A percentile compares a stretch with the other conserved stretches of the same genome.
Conservation (phyloP, 768 basidiomycete species). For the Hirschioporus abietinus region DNA sequence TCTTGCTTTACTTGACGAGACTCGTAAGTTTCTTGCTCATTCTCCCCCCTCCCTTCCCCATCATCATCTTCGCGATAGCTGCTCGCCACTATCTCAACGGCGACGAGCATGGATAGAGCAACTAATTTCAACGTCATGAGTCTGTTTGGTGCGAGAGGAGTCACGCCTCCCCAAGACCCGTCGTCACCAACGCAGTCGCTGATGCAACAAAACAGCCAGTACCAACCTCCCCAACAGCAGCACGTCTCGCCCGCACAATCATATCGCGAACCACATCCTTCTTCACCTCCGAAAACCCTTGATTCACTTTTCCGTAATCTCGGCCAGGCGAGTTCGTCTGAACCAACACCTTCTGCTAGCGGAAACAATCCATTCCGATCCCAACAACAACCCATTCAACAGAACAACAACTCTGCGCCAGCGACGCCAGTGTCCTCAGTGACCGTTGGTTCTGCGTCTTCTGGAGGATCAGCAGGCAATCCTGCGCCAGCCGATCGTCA, state of each 20-base stretch:
- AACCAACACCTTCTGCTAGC: slow-evolving; percentile 24
- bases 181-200: neutral
- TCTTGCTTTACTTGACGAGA: neutral
- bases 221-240: slow-evolving; percentile 17
- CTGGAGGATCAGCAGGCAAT: slow-evolving; percentile 31
- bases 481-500: slow-evolving; percentile 57
- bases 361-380: slow-evolving; percentile 23
- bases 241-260: slow-evolving; percentile 27
- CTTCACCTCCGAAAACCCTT: slow-evolving; percentile 52
- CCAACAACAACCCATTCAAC: slow-evolving; percentile 23
- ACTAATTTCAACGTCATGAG: slow-evolving; percentile 1
- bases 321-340: slow-evolving; percentile 32
- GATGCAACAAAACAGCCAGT: neutral
- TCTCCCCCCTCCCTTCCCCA: neutral
- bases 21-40: neutral
- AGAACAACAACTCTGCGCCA: slow-evolving; percentile 35
- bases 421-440: slow-evolving; percentile 37
- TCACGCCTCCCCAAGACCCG: slow-evolving; percentile 1
- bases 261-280: slow-evolving; percentile 32
- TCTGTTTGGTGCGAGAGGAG: neutral
- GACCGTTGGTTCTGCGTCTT: slow-evolving; percentile 33
- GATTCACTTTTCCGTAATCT: slow-evolving; percentile 65
- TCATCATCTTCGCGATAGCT: neutral
- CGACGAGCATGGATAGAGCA: neutral
- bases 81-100: neutral